Base-by-base conservation (phyloP, 306 rosid species). In the Prunus armeniaca region DNA sequence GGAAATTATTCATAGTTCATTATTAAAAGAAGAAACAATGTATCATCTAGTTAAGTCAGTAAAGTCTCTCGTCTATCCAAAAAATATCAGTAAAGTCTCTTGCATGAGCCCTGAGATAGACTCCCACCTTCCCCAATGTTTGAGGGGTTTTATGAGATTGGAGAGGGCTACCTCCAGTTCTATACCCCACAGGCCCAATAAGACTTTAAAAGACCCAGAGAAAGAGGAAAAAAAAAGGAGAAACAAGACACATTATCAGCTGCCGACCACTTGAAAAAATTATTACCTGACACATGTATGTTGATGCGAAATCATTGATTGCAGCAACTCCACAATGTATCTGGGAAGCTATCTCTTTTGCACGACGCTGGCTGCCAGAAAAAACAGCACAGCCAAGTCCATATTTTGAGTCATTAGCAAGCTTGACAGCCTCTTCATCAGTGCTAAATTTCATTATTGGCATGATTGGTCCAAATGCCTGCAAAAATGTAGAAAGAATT, bases 301-400 rank as follows among this genome's bases (percentile, higher is more conserved):
- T 79, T 82, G 95, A 67, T 34, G 98, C 98, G 60, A 93, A 91
- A 83, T 91, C 95, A 49, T 91, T 93, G 34, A 93, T 75, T 69
- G 95, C 96, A 89, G 82, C 98, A 63, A 79, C 84, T 82, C 96
- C 98, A 79, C 91, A 76, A 25, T 80, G 91, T 83, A 91, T 90
- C 87, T 93, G 96, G 13, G 93, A 87, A 70, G 93, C 90, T 79
- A 92, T 89, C 74, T 82, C 91, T 78, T 73, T 89, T 73, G 97
- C 97, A 41, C 88, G 97, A 47, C 69, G 82, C 80, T 88, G 91
- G 77, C 81, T 89, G 73, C 98, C 98, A 18, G 97, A 92, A 82
- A 95, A 95, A 81, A 95, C 97, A 76, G 97, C 90, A 79, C 96
- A 91, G 62, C 99, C 97, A 61, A 95, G 98, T 68, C 97, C 98